phyloP scores from a whole-genome alignment of 106 monocot genomes.

The Acorus gramineus region DNA sequence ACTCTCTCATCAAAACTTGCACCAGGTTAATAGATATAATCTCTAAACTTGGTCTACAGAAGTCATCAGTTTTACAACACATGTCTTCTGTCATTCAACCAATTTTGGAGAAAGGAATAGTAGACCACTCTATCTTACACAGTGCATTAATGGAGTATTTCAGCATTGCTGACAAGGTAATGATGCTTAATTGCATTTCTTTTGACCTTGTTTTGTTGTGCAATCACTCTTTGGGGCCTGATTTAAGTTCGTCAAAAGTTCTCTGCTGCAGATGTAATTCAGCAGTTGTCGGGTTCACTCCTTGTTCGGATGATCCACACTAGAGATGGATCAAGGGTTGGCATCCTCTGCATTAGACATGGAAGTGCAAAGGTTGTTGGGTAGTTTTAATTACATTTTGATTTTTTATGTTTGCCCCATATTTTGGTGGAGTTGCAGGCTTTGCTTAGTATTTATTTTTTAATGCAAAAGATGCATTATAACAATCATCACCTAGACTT shows the following conservation, averaged over 20 bases:
- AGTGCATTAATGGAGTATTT: conserved; percentile 51
- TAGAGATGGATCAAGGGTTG: conserved; percentile 76
- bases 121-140: conserved; percentile 66
- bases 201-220: background rate
- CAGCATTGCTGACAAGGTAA: conserved; percentile 64
- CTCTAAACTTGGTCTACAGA: conserved; percentile 48
- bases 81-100: conserved; percentile 57
- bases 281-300: conserved; percentile 43
- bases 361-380: conserved; percentile 65
- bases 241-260: conserved; percentile 27
- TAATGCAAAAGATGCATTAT: no score
- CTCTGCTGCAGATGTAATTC: conserved; percentile 39
- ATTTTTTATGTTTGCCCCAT: background rate
- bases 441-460: no score
- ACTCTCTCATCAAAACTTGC: background rate
- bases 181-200: background rate
- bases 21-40: conserved; percentile 54
- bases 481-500: no score
- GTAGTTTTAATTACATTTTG: background rate
- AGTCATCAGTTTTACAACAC: conserved; percentile 50
- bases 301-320: conserved; percentile 69
- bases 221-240: background rate
- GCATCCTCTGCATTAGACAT: conserved; percentile 78
- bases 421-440: no score
- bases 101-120: conserved; percentile 63